Evolutionary conservation across 2,329 filamentous ascomycete genomes (phyloP).

Genomic region (Polychaeton citri): DNA sequence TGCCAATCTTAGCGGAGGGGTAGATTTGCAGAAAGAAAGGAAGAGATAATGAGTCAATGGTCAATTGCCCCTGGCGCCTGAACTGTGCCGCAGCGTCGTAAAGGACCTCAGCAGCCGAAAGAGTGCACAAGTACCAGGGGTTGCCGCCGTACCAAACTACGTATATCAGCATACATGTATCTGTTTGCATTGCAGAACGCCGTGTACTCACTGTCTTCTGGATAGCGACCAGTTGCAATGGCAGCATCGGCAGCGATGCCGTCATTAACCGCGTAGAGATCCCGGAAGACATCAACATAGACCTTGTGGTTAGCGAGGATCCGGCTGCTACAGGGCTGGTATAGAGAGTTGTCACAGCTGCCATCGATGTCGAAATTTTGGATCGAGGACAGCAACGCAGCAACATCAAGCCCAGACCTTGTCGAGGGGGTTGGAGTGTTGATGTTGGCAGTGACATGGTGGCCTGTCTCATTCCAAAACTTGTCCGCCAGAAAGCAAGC

Average conservation of each 20-base stretch:
- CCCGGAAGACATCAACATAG: constrained; percentile 61
- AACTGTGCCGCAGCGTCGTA: constrained; percentile 65
- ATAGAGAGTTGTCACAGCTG: constrained; percentile 55
- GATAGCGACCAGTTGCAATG: constrained; percentile 30
- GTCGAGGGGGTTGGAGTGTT: constrained; percentile 36
- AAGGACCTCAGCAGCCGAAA: constrained; percentile 67
- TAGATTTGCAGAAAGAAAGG: constrained; percentile 58
- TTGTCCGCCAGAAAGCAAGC: constrained; percentile 57
- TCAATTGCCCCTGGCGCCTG: constrained; percentile 49
- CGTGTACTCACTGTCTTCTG: no score
- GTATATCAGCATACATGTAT: no score
- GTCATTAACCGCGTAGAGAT: constrained; percentile 55
- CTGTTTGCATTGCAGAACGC: no score
- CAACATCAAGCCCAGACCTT: constrained; percentile 57
- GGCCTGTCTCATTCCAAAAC: constrained; percentile 51
- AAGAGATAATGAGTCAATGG: constrained; percentile 50
- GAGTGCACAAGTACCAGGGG: constrained; percentile 58
- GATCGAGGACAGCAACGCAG: constrained; percentile 46
- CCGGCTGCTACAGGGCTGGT: constrained; percentile 57
- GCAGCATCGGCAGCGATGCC: constrained; percentile 49
- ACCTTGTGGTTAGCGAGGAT: constrained; percentile 61
- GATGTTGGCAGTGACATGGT: constrained; percentile 52
- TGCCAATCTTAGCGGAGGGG: constrained; percentile 45
- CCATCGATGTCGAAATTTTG: constrained; percentile 50
- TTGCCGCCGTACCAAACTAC: constrained; percentile 65